Base-by-base conservation (phyloP, 176 grass and related monocot genomes). In the Triticum timopheevii region DNA sequence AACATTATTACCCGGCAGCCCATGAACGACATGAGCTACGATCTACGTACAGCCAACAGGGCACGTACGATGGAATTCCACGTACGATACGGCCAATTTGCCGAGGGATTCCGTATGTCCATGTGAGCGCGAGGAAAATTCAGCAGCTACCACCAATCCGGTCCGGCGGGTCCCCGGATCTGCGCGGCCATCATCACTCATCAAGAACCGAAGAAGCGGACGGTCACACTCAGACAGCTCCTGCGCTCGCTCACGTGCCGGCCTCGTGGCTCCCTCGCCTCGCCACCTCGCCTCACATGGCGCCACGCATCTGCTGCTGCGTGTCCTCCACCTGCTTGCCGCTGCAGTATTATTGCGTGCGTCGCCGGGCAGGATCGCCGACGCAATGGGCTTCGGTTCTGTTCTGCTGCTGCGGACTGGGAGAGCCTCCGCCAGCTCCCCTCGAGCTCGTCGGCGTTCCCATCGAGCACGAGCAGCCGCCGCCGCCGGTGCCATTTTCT, bases 251-350 rank as follows among this genome's bases (percentile, higher is more conserved):
- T 31, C 73, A 76, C 44, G 73, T 52, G 73, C 73, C 45, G 44
- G 3, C 73, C 73, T 76, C 73, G 73, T 76, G 73, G 44, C 73
- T 50, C 15, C 73, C 24, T 8, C 24, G 13, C 71, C 71, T 30
- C 73, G 7, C 73, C 72, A 15, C 71, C 71, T 28, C 42, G 7
- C 44, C 71, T 76, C 73, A 22, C 74, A 76, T 76, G 73, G 73
- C 73, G 40, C 13, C 8, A 34, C 2, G 70, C 36, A 73, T 72
- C 70, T 74, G 73, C 38, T 11, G 17, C 8, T 23, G 59, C 22
- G 22, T 61, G 6, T 45, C 73, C 73, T 17, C 44, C 44, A 52
- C 73, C 44, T 76, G 73, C 44, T 49, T 52, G 42, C 42, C 10
- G 73, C 73, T 0, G 24, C 23, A 10, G 42, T 44, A 52, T 76